Evolutionary conservation across 768 basidiomycete genomes (phyloP).

Genomic region (Phlebiopsis gigantea): DNA sequence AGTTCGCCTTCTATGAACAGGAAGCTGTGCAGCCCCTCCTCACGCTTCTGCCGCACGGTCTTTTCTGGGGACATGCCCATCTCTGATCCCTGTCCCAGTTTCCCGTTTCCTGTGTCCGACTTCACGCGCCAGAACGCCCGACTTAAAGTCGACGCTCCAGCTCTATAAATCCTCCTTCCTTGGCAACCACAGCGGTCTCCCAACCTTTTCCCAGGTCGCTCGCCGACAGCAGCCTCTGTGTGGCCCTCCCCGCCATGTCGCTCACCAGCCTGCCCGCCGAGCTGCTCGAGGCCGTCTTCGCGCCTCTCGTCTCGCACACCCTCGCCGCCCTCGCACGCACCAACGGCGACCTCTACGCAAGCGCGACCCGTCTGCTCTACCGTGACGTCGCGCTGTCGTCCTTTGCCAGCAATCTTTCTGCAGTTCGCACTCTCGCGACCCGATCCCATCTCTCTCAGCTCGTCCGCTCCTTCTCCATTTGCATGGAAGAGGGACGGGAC

Average conservation of each 20-base stretch:
- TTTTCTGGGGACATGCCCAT: slow-evolving; percentile 7
- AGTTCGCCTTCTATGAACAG: too few species aligned
- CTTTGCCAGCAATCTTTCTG: slow-evolving; percentile 38
- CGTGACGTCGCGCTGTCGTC: slow-evolving; percentile 46
- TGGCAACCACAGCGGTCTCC: neutral
- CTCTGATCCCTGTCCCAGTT: neutral
- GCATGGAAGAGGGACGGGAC: slow-evolving; percentile 35
- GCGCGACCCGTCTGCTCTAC: slow-evolving; percentile 62
- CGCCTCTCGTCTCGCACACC: slow-evolving; percentile 38
- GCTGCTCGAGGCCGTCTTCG: slow-evolving; percentile 51
- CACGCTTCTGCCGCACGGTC: slow-evolving; percentile 6
- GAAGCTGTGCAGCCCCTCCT: too few species aligned
- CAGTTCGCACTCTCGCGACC: slow-evolving; percentile 51
- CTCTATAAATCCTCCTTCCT: slow-evolving; percentile 11
- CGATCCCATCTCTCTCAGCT: slow-evolving; percentile 51
- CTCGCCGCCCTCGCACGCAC: slow-evolving; percentile 50
- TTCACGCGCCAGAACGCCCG: slow-evolving; percentile 10
- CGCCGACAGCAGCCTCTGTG: slow-evolving; percentile 1
- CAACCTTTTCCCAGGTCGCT: neutral
- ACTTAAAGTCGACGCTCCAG: neutral
- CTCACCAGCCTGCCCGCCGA: slow-evolving; percentile 51
- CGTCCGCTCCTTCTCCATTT: slow-evolving; percentile 60
- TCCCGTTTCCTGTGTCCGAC: slow-evolving; percentile 8
- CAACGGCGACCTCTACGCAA: slow-evolving; percentile 34
- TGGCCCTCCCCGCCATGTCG: slow-evolving; percentile 33